Evolutionary conservation across 2,329 filamentous ascomycete species (phyloP), one percentile per base, ranked within the genome.

Genomic region (Sclerotinia subarctica): DNA sequence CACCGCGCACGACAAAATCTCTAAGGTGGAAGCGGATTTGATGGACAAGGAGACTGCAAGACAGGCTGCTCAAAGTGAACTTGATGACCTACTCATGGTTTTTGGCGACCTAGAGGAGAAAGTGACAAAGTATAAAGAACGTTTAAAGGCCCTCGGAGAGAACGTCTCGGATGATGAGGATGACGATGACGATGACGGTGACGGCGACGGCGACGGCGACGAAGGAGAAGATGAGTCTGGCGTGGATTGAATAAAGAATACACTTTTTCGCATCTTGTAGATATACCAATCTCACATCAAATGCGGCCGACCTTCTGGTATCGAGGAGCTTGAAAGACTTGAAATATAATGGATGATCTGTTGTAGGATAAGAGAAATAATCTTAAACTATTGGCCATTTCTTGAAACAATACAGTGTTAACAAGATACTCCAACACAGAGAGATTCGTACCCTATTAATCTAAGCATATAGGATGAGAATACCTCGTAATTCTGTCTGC

Each of bases 91-190:
- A 66, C 80, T 95, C 47, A 90, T 94, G 81, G 89, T 95, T 6
- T 92, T 94, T 78, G 88, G 87, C 19, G 92, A 95, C 76, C 76
- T 93, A 24, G 92, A 95, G 78, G 90, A 92, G 66, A 94, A 94
- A 80, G 82, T 88, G 60, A 83, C 84, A 53, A 87, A 86, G 73
- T 93, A 94, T 76, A 94, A 92, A 84, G 70, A 74, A 26, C 69
- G 67, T 52, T 70, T 78, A 21, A 74, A 87, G 82, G 85, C 84
- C 29, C 81, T 93, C 24, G 90, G 90, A 3, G 86, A 92, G 75
- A 82, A 83, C 69, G 87, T 94, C 13, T 93, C 91, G 1, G 92
- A 94, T 72, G 90, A 82, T n/a, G 91, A 93, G 71, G 89, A 89
- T 24, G 89, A 88, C 0, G 86, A 85, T 0, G 74, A 74, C 0